A percentile compares a stretch with the other conserved stretches of the same genome.
These are phyloP conservation scores for Globisporangium spinosum DNA, from an alignment of 352 stramenopile genomes.

Conservation along the genomic window DNA sequence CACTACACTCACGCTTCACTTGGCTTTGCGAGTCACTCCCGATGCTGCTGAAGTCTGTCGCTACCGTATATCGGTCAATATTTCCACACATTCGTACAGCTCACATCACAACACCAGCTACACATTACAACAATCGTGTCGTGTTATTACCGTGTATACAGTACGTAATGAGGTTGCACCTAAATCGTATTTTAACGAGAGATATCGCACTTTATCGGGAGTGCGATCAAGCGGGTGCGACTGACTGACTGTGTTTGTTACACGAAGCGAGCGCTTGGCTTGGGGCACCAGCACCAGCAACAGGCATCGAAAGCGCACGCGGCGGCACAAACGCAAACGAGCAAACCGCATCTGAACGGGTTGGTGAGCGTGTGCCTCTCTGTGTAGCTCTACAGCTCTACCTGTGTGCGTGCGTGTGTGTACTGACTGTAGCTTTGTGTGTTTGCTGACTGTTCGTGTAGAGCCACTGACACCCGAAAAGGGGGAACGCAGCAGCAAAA, in stretches of 20 bases:
- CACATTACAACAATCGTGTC: too few species aligned
- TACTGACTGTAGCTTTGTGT: not conserved
- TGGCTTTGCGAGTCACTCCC: too few species aligned
- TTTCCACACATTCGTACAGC: too few species aligned
- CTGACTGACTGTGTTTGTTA: not conserved
- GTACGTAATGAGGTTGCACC: not conserved
- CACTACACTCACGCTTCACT: too few species aligned
- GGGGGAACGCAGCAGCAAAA: not conserved
- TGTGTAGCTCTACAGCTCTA: not conserved
- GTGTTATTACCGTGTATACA: too few species aligned
- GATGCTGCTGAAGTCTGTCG: too few species aligned
- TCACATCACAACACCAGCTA: too few species aligned
- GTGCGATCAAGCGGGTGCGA: not conserved
- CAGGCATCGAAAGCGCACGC: not conserved
- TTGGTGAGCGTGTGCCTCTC: not conserved
- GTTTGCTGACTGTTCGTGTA: not conserved
- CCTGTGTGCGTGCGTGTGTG: not conserved
- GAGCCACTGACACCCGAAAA: not conserved
- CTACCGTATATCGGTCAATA: too few species aligned
- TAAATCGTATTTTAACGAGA: not conserved
- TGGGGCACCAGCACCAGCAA: not conserved
- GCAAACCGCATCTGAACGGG: not conserved
- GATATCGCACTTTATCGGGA: not conserved
- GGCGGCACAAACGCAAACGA: constrained; percentile 1
- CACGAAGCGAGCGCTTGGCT: not conserved